Evolutionary conservation across 495 filamentous ascomycete species (phyloP), one percentile per base, ranked within the genome.

Genomic region (Xylaria nigripes): DNA sequence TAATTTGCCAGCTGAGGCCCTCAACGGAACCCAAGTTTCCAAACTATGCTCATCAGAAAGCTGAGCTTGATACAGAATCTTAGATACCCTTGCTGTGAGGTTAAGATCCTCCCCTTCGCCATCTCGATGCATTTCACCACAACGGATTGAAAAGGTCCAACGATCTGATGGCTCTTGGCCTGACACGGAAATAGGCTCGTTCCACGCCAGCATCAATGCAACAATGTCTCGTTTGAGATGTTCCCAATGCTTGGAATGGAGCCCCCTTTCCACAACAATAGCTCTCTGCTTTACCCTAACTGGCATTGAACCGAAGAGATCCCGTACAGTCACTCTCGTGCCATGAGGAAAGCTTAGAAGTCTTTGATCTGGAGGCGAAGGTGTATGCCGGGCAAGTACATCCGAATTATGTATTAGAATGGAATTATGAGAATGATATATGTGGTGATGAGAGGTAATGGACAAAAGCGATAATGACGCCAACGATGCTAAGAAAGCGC

Each of bases 251-350:
- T 68, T 76, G 23, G 58, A 54, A 22, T 68, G 66, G 1, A 60
- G 63, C 9, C 63, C 47, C 32, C 78, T 78, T 25, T 90, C 85
- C 2, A 81, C 54, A 42, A 86, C 80, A 10, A 76, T 70, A 2
- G 73, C 72, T 59, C 90, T 78, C 61, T 86, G 87, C 69, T 93
- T 95, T 19, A 96, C 84, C n/a, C 94, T 85, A 10, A 98, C 93
- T 1, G 93, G 93, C 85, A 98, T 90, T 45, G 89, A 90, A 1
- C 92, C 93, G 69, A 96, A 97, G 12, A 98, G 74, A 62, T 95
- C 87, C 56, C 87, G 82, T 2, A 96, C 87, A 4, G 77, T 79
- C 8, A 93, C 83, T 44, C 83, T 76, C 1, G 92, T 96, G 6
- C 93, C 94, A 69, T 89, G 85, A 13, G 71, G 59, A 48, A 76